Percentiles rank a stretch among this genome's conserved stretches.
Conservation (phyloP, 768 basidiomycete genomes). For the Pleurotus eryngii region DNA sequence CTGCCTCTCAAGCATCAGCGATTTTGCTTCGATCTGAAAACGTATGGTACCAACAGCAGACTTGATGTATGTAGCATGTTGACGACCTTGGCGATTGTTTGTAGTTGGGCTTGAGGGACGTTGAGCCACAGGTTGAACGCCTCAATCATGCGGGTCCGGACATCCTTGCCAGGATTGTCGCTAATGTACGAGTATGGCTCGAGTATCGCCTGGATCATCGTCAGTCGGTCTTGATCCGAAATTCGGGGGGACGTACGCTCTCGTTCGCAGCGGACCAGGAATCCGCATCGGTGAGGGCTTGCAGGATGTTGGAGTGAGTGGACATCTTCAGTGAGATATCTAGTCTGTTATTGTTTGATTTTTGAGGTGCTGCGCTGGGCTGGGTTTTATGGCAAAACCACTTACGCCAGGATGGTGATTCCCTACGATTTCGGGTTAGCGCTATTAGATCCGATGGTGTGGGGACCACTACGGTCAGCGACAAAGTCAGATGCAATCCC, state of each 20-base stretch:
- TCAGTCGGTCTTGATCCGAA: background rate
- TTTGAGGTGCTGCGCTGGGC: no score
- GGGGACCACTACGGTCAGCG: no score
- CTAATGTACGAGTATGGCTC: slow-evolving; percentile 88
- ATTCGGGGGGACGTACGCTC: slow-evolving; percentile 10
- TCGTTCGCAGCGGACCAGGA: slow-evolving; percentile 35
- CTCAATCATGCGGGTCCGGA: slow-evolving; percentile 81
- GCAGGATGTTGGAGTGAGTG: slow-evolving; percentile 39
- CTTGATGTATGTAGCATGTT: slow-evolving; percentile 95
- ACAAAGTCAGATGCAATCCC: no score
- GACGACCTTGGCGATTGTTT: slow-evolving; percentile 75
- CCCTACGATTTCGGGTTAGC: no score
- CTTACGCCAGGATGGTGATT: no score
- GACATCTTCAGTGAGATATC: slow-evolving; percentile 4
- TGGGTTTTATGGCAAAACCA: no score
- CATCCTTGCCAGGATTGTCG: slow-evolving; percentile 88
- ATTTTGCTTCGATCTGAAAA: background rate
- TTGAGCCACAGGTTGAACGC: slow-evolving; percentile 93
- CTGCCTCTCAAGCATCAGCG: slow-evolving; percentile 34
- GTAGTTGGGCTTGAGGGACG: slow-evolving; percentile 70
- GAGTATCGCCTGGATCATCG: slow-evolving; percentile 45
- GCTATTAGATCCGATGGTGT: no score
- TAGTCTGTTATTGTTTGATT: no score
- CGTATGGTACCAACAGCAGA: slow-evolving; percentile 59
- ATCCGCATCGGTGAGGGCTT: slow-evolving; percentile 25